These are phyloP conservation scores for Vitis hybrid DNA, from an alignment of 177 flowering plant species.

Conservation along the genomic window DNA sequence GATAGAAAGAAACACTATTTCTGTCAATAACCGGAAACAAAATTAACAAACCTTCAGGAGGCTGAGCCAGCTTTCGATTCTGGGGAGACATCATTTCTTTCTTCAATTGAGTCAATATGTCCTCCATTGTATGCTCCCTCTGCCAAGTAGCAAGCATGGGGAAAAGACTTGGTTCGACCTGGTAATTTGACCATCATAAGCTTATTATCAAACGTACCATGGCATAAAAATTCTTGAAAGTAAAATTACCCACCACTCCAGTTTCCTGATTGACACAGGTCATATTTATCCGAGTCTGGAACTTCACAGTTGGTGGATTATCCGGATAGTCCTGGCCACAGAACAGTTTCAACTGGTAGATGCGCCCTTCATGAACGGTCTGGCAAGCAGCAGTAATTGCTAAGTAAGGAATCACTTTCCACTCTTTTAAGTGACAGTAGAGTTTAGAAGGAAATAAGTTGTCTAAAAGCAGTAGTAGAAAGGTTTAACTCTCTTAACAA, in stretches of 20 bases:
- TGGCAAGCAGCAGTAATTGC: slow-evolving; percentile 18
- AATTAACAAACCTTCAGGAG: slow-evolving; percentile 64
- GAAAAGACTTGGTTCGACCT: slow-evolving; percentile 82
- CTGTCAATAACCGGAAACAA: neutral
- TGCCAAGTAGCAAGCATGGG: slow-evolving; percentile 82
- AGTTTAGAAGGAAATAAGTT: neutral
- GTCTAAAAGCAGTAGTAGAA: neutral
- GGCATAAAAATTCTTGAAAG: neutral
- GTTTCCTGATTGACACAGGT: slow-evolving; percentile 75
- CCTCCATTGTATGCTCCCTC: slow-evolving; percentile 80
- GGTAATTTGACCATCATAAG: slow-evolving; percentile 15
- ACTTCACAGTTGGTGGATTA: slow-evolving; percentile 68
- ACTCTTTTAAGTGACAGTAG: neutral
- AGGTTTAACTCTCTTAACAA: neutral
- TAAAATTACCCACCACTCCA: slow-evolving; percentile 59
- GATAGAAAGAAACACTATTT: neutral
- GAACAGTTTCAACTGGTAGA: slow-evolving; percentile 74
- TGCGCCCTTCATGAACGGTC: slow-evolving; percentile 82
- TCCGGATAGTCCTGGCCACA: slow-evolving; percentile 83
- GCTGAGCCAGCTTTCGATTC: slow-evolving; percentile 79
- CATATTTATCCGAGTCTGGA: slow-evolving; percentile 81
- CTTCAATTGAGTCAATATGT: slow-evolving; percentile 70
- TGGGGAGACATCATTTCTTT: slow-evolving; percentile 84
- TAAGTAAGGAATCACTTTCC: slow-evolving; percentile 1
- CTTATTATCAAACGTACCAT: neutral